Percentiles rank a stretch among this genome's conserved stretches.
phyloP scores from a whole-genome alignment of 1,284 basidiomycete genomes.

The Ustilago bromivora region DNA sequence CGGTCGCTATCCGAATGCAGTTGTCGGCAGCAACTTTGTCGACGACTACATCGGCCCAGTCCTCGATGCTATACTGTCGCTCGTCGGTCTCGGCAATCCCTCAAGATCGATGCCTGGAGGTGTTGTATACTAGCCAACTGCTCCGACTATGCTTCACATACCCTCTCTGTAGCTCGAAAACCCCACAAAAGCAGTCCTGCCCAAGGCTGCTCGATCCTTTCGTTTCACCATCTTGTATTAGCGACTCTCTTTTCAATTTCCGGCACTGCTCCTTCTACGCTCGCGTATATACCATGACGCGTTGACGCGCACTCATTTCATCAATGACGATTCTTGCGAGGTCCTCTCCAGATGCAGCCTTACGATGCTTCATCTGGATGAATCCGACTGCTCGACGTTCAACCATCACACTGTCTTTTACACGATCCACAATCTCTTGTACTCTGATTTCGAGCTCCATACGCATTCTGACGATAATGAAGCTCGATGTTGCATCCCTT shows the following conservation, averaged over 20 bases:
- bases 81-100: constrained; percentile 20
- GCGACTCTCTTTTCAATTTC: neutral
- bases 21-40: constrained; percentile 38
- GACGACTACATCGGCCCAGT: constrained; percentile 38
- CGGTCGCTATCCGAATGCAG: constrained; percentile 40
- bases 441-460: neutral
- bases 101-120: constrained; percentile 9
- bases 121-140: constrained; percentile 29
- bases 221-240: constrained; percentile 21
- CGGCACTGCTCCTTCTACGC: constrained; percentile 3
- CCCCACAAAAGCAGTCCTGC: neutral
- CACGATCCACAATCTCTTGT: constrained; percentile 12
- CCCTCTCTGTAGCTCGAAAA: neutral
- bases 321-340: constrained; percentile 7
- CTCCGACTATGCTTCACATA: neutral
- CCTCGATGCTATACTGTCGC: constrained; percentile 21
- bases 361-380: constrained; percentile 13
- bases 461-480: neutral
- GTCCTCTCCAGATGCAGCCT: constrained; percentile 7
- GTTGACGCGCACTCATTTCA: constrained; percentile 5
- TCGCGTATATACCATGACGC: constrained; percentile 34
- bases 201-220: neutral
- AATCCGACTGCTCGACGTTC: constrained; percentile 11
- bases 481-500: constrained; percentile 6
- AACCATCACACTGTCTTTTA: constrained; percentile 19